Base-by-base conservation (phyloP, 768 basidiomycete genomes). In the Lactarius hatsudake region DNA sequence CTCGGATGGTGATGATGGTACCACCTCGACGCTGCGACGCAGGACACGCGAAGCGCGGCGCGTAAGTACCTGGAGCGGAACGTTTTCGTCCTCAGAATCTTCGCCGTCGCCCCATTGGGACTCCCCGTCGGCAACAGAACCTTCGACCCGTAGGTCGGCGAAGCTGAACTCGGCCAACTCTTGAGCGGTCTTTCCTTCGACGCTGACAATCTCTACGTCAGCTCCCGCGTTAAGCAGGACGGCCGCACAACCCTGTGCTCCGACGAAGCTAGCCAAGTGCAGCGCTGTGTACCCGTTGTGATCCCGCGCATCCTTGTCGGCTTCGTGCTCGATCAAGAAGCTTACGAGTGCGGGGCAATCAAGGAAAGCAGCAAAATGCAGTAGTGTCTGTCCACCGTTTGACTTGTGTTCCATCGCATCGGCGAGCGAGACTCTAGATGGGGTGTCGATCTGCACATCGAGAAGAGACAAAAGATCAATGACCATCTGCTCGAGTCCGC, bases 201-300 rank as follows among this genome's bases (percentile, higher is more conserved):
- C 83, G 69, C 93, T 84, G 62, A 93, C 91, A 59, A 93, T 85
- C 73, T 90, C 88, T 34, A 81, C 74, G 69, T 92, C 88, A 0
- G 96, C 96, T 36, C 93, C 93, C 36, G 87, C 93, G 13, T 83
- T 80, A n/a, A 96, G 72, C 36, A 99, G 80, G 6, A 88, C 76
- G 56, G 81, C 78, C 2, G 85, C 83, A 76, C 92, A 94, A 13
- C 83, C 81, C 62, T 80, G 79, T 17, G 90, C 87, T 28, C 83
- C 83, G 8, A 80, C 81, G 40, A 96, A 77, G 0, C 86, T 89
- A 20, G 95, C 91, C 72, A 96, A 90, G 77, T 96, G 92, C 40
- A 98, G 78, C 0, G 97, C 86, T 0, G 96, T 98, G 75, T 84
- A 93, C 17, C 96, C 96, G 76, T 94, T 96, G 58, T 85, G 82